Percentiles rank a stretch among this genome's conserved stretches.
These are phyloP conservation scores for Chrysoporthe austroafricana DNA, from an alignment of 2,329 filamentous ascomycete genomes.

Conservation along the genomic window DNA sequence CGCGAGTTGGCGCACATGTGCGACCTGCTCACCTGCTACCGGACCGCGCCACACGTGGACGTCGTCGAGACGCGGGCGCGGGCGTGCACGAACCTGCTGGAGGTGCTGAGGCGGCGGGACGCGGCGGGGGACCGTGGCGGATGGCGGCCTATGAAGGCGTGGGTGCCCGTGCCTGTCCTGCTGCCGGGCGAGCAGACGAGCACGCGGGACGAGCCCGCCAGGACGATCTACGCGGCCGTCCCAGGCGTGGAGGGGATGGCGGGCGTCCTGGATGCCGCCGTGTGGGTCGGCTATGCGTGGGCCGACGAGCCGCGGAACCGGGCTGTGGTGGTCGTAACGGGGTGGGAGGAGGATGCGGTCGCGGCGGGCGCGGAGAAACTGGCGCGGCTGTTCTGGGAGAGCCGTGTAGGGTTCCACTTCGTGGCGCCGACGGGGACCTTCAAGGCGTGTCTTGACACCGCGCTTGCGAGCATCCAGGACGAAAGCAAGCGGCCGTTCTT, in stretches of 20 bases:
- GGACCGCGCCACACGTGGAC: conserved; percentile 57
- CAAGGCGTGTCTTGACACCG: conserved; percentile 50
- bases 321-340: conserved; percentile 54
- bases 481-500: conserved; percentile 51
- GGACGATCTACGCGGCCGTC: conserved; percentile 53
- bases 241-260: conserved; percentile 41
- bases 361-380: conserved; percentile 47
- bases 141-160: conserved; percentile 53
- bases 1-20: conserved; percentile 51
- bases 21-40: conserved; percentile 58
- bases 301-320: conserved; percentile 58
- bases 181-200: conserved; percentile 60
- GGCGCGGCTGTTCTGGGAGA: conserved; percentile 52
- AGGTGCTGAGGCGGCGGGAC: conserved; percentile 38
- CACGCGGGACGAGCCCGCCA: conserved; percentile 55
- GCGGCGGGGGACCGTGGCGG: conserved; percentile 23
- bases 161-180: conserved; percentile 55
- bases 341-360: conserved; percentile 49
- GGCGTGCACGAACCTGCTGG: conserved; percentile 53
- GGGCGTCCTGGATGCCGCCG: conserved; percentile 53
- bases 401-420: conserved; percentile 52
- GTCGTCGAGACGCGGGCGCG: conserved; percentile 53
- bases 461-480: conserved; percentile 36
- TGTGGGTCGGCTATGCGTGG: conserved; percentile 62
- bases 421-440: conserved; percentile 55